phyloP scores from a whole-genome alignment of 31 red algal species.

The Odonthalia washingtoniensis region DNA sequence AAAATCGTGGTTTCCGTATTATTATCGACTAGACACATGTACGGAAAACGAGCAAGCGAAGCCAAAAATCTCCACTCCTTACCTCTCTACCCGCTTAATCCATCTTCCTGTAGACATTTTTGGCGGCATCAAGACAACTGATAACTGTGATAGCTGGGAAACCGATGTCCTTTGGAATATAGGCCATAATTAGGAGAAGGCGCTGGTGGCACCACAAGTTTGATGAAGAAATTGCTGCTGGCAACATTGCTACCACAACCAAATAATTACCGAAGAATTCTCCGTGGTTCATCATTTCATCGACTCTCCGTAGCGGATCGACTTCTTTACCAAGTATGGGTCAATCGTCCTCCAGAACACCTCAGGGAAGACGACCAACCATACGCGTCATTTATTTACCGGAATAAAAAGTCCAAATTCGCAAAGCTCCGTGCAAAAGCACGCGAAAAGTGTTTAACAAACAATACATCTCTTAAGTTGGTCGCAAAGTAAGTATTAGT shows the following conservation, averaged over 20 bases:
- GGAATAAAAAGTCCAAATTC: slow-evolving; percentile 13
- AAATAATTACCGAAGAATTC: slow-evolving; percentile 29
- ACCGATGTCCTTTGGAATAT: slow-evolving; percentile 25
- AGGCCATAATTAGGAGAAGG: slow-evolving; percentile 14
- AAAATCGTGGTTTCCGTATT: not conserved
- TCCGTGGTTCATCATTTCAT: slow-evolving; percentile 41
- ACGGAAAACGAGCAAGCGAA: slow-evolving; percentile 6
- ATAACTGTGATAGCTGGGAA: slow-evolving; percentile 26
- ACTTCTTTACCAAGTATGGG: slow-evolving; percentile 49
- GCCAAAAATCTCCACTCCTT: not conserved
- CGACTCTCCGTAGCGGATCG: slow-evolving; percentile 38
- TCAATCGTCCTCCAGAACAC: slow-evolving; percentile 51
- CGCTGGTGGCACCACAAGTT: slow-evolving; percentile 20
- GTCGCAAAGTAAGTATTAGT: not conserved
- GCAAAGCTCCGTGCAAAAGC: slow-evolving; percentile 35
- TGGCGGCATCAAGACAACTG: not conserved
- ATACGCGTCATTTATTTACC: slow-evolving; percentile 3
- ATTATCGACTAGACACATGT: not conserved
- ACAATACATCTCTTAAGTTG: not conserved
- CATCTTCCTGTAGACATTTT: not conserved
- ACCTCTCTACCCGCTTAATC: not conserved
- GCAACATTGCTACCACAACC: not conserved
- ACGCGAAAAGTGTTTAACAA: slow-evolving; percentile 31
- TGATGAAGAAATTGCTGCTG: slow-evolving; percentile 19
- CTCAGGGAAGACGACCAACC: slow-evolving; percentile 25